phyloP scores from a whole-genome alignment of 768 basidiomycete genomes.

The Sporobolomyces roseus region DNA sequence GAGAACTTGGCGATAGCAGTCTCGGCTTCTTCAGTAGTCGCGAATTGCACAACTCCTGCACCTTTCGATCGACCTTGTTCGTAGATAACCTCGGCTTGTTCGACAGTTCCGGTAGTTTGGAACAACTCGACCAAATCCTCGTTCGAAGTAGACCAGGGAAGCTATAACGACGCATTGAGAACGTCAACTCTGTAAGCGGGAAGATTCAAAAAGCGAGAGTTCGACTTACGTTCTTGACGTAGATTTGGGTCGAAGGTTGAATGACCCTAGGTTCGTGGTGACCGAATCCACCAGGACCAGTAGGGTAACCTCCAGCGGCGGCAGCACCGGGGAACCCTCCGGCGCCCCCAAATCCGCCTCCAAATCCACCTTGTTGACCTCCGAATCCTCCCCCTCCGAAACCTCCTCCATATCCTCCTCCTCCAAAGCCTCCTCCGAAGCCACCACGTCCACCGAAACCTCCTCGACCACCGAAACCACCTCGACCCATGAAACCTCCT shows the following conservation, averaged over 20 bases:
- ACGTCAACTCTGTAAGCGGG: background rate
- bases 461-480: constrained; percentile 52
- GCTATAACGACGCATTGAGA: too few relatives aligned
- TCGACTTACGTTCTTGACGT: constrained; percentile 94
- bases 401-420: constrained; percentile 59
- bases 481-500: constrained; percentile 54
- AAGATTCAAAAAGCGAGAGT: too few relatives aligned
- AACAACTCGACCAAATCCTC: constrained; percentile 97
- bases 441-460: constrained; percentile 47
- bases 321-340: constrained; percentile 46
- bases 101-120: constrained; percentile 89
- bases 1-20: constrained; percentile 52
- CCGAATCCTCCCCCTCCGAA: too few relatives aligned
- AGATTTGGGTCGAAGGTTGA: constrained; percentile 68
- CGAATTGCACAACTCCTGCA: constrained; percentile 91
- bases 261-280: constrained; percentile 41
- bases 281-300: constrained; percentile 10
- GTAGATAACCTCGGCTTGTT: constrained; percentile 88
- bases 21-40: constrained; percentile 79
- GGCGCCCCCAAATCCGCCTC: constrained; percentile 52
- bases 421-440: constrained; percentile 58
- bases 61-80: constrained; percentile 91
- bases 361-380: too few relatives aligned
- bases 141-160: constrained; percentile 98
- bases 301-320: constrained; percentile 30